These are phyloP conservation scores for Russula compacta DNA, from an alignment of 768 basidiomycete genomes.

Conservation along the genomic window DNA sequence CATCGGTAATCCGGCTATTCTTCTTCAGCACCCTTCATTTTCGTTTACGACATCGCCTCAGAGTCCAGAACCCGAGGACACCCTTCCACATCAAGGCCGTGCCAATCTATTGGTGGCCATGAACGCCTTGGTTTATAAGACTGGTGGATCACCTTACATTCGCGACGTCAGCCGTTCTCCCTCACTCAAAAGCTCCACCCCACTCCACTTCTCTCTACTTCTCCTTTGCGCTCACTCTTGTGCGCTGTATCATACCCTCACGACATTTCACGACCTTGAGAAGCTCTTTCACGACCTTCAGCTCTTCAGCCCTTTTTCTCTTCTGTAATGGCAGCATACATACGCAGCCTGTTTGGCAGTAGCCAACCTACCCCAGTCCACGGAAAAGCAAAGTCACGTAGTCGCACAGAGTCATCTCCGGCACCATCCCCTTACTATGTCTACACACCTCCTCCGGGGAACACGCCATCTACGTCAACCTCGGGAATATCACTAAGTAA, in stretches of 20 bases:
- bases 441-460: constrained; percentile 20
- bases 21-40: constrained; percentile 4
- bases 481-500: constrained; percentile 9
- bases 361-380: constrained; percentile 20
- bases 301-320: not conserved
- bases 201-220: not conserved
- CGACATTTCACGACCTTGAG: constrained; percentile 11
- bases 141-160: not conserved
- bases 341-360: constrained; percentile 40
- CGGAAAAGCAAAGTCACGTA: constrained; percentile 33
- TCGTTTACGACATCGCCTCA: constrained; percentile 13
- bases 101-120: not conserved
- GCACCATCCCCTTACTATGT: constrained; percentile 24
- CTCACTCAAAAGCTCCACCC: not conserved
- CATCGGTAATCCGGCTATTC: constrained; percentile 9
- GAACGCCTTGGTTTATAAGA: constrained; percentile 13
- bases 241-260: constrained; percentile 1
- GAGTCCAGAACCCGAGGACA: constrained; percentile 15
- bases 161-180: not conserved
- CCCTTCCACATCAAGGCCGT: constrained; percentile 4
- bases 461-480: constrained; percentile 10
- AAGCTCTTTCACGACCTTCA: not conserved
- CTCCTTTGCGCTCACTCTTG: not conserved
- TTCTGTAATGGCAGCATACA: constrained; percentile 38
- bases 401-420: constrained; percentile 35